phyloP scores from a whole-genome alignment of 768 basidiomycete species.

The Amanita muscaria region DNA sequence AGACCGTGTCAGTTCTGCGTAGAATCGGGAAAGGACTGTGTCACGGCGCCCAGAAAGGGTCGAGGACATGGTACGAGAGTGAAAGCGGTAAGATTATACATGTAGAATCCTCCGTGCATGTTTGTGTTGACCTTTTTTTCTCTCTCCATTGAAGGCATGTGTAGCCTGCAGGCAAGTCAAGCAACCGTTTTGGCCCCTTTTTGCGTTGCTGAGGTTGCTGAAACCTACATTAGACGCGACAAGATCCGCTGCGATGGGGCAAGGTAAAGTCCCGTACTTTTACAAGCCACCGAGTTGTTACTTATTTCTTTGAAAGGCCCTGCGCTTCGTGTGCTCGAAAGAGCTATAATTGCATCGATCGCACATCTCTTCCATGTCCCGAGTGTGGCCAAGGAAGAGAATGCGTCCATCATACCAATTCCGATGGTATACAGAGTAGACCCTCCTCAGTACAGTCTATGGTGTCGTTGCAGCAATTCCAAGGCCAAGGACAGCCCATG shows the following conservation, averaged over 20 bases:
- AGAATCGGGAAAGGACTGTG: constrained; percentile 37
- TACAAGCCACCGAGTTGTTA: constrained; percentile 10
- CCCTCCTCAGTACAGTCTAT: background rate
- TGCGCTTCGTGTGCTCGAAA: constrained; percentile 43
- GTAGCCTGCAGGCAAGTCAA: constrained; percentile 46
- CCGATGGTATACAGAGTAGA: background rate
- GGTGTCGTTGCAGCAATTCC: background rate
- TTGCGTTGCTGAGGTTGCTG: no score
- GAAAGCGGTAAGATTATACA: constrained; percentile 39
- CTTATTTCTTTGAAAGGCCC: constrained; percentile 26
- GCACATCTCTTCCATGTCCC: constrained; percentile 35
- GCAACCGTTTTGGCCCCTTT: background rate
- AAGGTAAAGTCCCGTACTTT: constrained; percentile 27
- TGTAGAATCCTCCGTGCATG: no score
- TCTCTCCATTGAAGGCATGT: constrained; percentile 44
- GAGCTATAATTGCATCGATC: constrained; percentile 43
- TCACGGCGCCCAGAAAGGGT: constrained; percentile 42
- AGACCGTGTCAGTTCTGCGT: constrained; percentile 48
- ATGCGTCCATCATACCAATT: constrained; percentile 32
- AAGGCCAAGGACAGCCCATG: background rate
- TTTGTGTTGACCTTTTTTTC: no score
- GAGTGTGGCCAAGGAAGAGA: constrained; percentile 36
- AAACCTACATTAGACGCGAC: constrained; percentile 34
- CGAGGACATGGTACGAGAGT: constrained; percentile 53
- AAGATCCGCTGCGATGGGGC: constrained; percentile 55